phyloP scores from a whole-genome alignment of 257 asterid species.

The Buddleja alternifolia region DNA sequence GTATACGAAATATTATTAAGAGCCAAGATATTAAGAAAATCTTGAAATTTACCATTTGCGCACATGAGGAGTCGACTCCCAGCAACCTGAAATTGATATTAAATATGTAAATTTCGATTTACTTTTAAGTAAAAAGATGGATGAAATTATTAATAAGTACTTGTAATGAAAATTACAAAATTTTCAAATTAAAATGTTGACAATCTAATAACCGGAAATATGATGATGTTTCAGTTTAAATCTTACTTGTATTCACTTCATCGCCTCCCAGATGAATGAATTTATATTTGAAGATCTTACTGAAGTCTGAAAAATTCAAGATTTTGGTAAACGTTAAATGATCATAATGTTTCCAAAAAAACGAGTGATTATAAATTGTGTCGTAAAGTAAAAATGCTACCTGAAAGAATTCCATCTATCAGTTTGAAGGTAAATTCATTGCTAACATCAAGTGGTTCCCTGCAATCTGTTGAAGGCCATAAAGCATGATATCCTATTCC shows the following conservation, averaged over 20 bases:
- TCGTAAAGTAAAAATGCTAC: constrained; percentile 37
- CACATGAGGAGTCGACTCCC: constrained; percentile 73
- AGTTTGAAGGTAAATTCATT: constrained; percentile 80
- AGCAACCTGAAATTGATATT: constrained; percentile 66
- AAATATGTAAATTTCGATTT: background rate
- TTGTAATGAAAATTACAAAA: background rate
- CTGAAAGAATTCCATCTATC: constrained; percentile 88
- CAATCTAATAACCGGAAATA: background rate
- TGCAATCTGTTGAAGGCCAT: constrained; percentile 81
- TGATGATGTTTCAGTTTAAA: background rate
- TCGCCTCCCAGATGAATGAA: constrained; percentile 96
- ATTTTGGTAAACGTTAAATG: background rate
- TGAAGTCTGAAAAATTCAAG: constrained; percentile 67
- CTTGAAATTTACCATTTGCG: constrained; percentile 58
- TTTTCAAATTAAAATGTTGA: background rate
- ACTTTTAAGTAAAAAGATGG: background rate
- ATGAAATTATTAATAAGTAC: no score
- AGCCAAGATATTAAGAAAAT: background rate
- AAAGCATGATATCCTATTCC: constrained; percentile 85
- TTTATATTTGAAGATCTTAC: constrained; percentile 86
- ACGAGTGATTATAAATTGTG: background rate
- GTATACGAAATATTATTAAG: background rate
- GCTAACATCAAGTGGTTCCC: constrained; percentile 90
- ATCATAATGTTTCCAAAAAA: constrained; percentile 5
- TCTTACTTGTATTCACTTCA: constrained; percentile 86